Conservation (phyloP, 805 yeast genomes). For the Spathaspora passalidarum region DNA sequence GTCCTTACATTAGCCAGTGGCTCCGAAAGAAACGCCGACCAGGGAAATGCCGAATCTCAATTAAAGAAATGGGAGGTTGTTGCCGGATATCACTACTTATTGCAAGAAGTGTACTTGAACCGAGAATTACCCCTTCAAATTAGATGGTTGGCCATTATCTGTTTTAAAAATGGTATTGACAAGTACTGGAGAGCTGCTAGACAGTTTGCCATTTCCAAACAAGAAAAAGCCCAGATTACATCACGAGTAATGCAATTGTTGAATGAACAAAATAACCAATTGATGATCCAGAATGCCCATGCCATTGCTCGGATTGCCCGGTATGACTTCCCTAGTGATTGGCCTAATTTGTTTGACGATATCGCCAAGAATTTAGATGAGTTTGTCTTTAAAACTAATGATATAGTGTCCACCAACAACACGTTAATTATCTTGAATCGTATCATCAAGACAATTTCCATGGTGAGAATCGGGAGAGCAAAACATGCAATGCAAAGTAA, state of each 20-base stretch:
- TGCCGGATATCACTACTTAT: slow-evolving; percentile 54
- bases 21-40: slow-evolving; percentile 47
- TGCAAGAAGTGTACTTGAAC: slow-evolving; percentile 62
- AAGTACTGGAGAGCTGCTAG: slow-evolving; percentile 78
- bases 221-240: slow-evolving; percentile 68
- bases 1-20: slow-evolving; percentile 30
- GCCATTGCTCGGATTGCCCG: slow-evolving; percentile 76
- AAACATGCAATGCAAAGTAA: slow-evolving; percentile 74
- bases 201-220: slow-evolving; percentile 47
- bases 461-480: slow-evolving; percentile 81
- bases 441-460: slow-evolving; percentile 66
- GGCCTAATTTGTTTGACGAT: slow-evolving; percentile 80
- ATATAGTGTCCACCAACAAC: slow-evolving; percentile 58
- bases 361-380: slow-evolving; percentile 44
- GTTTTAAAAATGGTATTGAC: slow-evolving; percentile 84
- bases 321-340: slow-evolving; percentile 80
- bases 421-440: slow-evolving; percentile 69
- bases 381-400: slow-evolving; percentile 37
- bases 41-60: slow-evolving; percentile 66
- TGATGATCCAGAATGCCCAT: slow-evolving; percentile 81
- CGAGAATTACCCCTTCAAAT: slow-evolving; percentile 56
- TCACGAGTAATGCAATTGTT: slow-evolving; percentile 54
- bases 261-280: slow-evolving; percentile 69
- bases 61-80: slow-evolving; percentile 65
- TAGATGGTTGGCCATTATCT: slow-evolving; percentile 85